Percentiles rank a stretch among this genome's conserved stretches.
Conservation (phyloP, 306 rosid species). For the Quercus variabilis region DNA sequence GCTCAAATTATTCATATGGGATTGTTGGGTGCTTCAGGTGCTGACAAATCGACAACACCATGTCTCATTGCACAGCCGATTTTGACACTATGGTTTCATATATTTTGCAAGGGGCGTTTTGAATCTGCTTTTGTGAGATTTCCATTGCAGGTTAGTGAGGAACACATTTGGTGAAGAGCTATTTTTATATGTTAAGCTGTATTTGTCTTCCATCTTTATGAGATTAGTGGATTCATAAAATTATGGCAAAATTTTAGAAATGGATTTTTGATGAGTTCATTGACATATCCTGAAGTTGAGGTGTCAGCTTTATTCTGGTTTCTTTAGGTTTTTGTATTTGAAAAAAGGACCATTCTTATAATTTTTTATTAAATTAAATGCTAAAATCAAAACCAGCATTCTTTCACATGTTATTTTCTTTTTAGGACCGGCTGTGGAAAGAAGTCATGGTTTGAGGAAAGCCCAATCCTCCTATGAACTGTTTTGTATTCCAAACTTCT, state of each 20-base stretch:
- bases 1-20: constrained; percentile 80
- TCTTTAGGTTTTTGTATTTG: not conserved
- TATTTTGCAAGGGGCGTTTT: constrained; percentile 80
- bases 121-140: constrained; percentile 70
- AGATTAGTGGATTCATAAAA: not conserved
- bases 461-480: not conserved
- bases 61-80: constrained; percentile 63
- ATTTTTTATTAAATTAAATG: not conserved
- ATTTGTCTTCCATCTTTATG: not conserved
- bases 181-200: not conserved
- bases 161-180: not conserved
- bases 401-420: not conserved
- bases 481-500: not conserved
- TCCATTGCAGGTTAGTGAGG: constrained; percentile 66
- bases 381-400: not conserved
- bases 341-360: not conserved
- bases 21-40: constrained; percentile 65
- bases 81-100: constrained; percentile 77
- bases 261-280: not conserved
- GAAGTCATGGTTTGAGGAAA: not conserved
- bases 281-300: not conserved
- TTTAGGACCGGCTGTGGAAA: not conserved
- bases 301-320: not conserved
- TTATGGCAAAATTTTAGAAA: not conserved
- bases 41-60: constrained; percentile 44